phyloP scores from a whole-genome alignment of 148 eudicot genomes.

The Pharnaceum exiguum region DNA sequence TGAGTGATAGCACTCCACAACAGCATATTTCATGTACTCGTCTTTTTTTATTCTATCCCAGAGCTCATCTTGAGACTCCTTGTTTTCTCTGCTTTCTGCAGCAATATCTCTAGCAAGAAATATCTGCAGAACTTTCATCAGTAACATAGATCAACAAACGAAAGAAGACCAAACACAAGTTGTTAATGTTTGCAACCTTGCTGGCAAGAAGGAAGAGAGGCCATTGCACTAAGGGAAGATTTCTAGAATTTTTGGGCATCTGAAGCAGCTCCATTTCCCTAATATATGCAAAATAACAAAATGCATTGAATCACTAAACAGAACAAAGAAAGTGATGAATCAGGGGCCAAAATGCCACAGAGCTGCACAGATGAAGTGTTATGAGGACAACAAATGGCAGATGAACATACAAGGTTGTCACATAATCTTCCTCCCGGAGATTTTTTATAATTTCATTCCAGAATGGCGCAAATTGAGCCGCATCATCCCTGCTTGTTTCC shows the following conservation, averaged over 20 bases:
- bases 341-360: background rate
- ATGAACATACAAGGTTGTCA: constrained; percentile 52
- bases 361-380: background rate
- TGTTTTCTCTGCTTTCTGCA: constrained; percentile 60
- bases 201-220: constrained; percentile 97
- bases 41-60: constrained; percentile 90
- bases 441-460: constrained; percentile 94
- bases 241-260: constrained; percentile 81
- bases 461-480: constrained; percentile 82
- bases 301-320: constrained; percentile 1
- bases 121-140: constrained; percentile 36
- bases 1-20: constrained; percentile 68
- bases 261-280: constrained; percentile 95
- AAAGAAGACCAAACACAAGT: background rate
- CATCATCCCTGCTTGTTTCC: constrained; percentile 75
- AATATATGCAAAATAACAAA: background rate
- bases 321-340: background rate
- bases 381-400: constrained; percentile 7
- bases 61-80: constrained; percentile 71
- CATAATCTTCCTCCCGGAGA: constrained; percentile 88
- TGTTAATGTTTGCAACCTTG: constrained; percentile 48
- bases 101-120: constrained; percentile 92
- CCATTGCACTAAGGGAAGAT: constrained; percentile 91
- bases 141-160: background rate
- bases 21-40: constrained; percentile 96